A percentile compares a stretch with the other conserved stretches of the same genome.
These are phyloP conservation scores for Xanthoconium stramineum DNA, from an alignment of 768 basidiomycete species.

Conservation along the genomic window DNA sequence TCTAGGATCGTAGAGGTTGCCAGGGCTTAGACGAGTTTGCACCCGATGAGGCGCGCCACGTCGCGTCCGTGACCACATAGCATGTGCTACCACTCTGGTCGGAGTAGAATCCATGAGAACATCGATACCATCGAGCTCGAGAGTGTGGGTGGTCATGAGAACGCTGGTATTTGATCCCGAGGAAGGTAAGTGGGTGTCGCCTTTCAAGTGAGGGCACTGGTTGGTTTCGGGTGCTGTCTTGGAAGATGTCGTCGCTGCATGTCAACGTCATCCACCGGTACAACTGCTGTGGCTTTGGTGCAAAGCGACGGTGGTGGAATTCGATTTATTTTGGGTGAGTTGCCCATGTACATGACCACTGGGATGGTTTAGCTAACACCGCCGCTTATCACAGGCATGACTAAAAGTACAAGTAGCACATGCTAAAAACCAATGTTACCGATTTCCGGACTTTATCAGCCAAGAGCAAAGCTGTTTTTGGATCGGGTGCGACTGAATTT, in stretches of 20 bases:
- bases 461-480: constrained; percentile 20
- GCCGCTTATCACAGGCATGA: too few species aligned
- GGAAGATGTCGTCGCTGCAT: too few species aligned
- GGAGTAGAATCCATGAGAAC: constrained; percentile 7
- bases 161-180: not conserved
- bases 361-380: too few species aligned
- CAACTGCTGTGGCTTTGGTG: too few species aligned
- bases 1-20: not conserved
- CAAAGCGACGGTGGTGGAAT: too few species aligned
- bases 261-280: too few species aligned
- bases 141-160: constrained; percentile 9
- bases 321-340: too few species aligned
- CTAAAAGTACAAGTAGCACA: not conserved
- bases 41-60: not conserved
- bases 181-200: not conserved
- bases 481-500: not conserved
- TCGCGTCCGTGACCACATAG: constrained; percentile 8
- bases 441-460: not conserved
- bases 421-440: not conserved
- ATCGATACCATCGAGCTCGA: not conserved
- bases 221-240: too few species aligned
- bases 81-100: constrained; percentile 11
- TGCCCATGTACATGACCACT: too few species aligned
- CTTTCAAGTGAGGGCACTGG: too few species aligned
- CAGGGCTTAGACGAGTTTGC: not conserved